These are phyloP conservation scores for Paraconiothyrium sp. DNA, from an alignment of 2,329 filamentous ascomycete species.

Conservation along the genomic window DNA sequence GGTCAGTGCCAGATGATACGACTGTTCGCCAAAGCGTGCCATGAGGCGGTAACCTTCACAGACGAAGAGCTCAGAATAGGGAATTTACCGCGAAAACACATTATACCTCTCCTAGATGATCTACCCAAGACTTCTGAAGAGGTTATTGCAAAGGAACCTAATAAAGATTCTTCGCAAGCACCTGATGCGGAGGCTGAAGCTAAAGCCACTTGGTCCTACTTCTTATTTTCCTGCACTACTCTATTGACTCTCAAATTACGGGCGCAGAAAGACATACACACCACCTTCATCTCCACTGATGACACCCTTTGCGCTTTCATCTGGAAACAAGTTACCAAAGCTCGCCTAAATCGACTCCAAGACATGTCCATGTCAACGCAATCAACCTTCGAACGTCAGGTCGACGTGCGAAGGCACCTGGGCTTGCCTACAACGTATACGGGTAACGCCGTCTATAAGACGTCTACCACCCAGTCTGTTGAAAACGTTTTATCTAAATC, in stretches of 20 bases:
- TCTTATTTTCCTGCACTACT: slow-evolving; percentile 52
- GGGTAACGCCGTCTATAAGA: neutral
- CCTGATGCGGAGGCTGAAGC: slow-evolving; percentile 17
- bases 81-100: slow-evolving; percentile 51
- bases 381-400: slow-evolving; percentile 4
- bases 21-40: slow-evolving; percentile 61
- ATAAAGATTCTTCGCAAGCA: neutral
- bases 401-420: neutral
- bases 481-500: neutral
- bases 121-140: slow-evolving; percentile 21
- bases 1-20: slow-evolving; percentile 59
- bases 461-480: neutral
- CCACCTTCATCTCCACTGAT: slow-evolving; percentile 58
- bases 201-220: slow-evolving; percentile 56
- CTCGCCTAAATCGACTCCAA: neutral
- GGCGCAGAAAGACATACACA: slow-evolving; percentile 39
- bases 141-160: neutral
- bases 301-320: slow-evolving; percentile 63
- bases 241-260: slow-evolving; percentile 54
- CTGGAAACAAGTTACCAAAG: slow-evolving; percentile 50
- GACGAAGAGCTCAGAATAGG: slow-evolving; percentile 54
- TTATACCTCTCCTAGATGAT: slow-evolving; percentile 53
- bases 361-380: neutral
- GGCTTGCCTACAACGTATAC: neutral
- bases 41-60: slow-evolving; percentile 52